These are phyloP conservation scores for Lablab purpureus DNA, from an alignment of 306 rosid genomes.

Conservation along the genomic window DNA sequence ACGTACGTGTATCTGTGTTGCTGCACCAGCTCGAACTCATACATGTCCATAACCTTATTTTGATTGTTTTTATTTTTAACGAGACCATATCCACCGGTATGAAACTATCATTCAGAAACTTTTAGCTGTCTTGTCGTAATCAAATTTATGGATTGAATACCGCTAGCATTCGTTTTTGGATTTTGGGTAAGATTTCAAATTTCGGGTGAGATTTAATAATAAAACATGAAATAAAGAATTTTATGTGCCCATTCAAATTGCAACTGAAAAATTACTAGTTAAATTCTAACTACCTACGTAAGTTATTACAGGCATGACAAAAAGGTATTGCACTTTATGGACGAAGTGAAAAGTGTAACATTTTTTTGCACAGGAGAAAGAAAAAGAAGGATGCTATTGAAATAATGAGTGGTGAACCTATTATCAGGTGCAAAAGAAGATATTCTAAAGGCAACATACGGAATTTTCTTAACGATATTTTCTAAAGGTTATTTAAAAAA, in stretches of 20 bases:
- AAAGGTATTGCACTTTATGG: neutral
- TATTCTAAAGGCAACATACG: neutral
- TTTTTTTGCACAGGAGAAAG: neutral
- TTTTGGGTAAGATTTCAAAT: neutral
- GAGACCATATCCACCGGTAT: constrained; percentile 5
- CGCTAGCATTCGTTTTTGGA: neutral
- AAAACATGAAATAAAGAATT: neutral
- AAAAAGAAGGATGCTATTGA: neutral
- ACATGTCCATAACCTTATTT: constrained; percentile 20
- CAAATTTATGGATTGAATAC: neutral
- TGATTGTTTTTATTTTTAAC: neutral
- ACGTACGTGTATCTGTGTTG: neutral
- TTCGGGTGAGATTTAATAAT: neutral
- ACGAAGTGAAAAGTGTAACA: neutral
- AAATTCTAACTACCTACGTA: neutral
- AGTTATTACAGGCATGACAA: neutral
- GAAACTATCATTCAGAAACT: constrained; percentile 12
- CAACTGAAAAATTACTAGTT: neutral
- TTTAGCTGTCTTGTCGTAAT: neutral
- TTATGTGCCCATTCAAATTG: no score
- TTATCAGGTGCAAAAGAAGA: neutral
- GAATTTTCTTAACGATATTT: neutral
- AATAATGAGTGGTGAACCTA: neutral
- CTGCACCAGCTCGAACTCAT: constrained; percentile 15
- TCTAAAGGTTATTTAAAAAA: neutral